Conservation (phyloP, 768 basidiomycete species). For the Saitozyma sp. region DNA sequence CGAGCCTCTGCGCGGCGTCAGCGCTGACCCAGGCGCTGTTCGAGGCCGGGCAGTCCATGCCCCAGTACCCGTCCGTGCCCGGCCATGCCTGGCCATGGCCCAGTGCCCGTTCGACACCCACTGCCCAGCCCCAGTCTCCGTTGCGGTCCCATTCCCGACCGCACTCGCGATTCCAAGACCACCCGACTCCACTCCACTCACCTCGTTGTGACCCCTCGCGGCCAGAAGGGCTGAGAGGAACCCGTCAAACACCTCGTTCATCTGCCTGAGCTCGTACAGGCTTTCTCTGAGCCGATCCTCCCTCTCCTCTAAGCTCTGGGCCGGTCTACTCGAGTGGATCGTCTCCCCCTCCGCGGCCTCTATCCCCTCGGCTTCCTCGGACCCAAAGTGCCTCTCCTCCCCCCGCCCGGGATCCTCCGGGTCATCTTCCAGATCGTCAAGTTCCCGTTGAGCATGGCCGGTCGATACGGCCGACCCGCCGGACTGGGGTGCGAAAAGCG, state of each 20-base stretch:
- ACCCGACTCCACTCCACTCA: constrained; percentile 18
- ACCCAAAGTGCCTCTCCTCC: constrained; percentile 10
- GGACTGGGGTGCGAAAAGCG: constrained; percentile 32
- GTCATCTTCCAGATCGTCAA: constrained; percentile 12
- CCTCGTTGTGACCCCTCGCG: constrained; percentile 50
- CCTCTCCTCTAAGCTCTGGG: constrained; percentile 8
- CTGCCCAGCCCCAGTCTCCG: too few species aligned
- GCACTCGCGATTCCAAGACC: not conserved
- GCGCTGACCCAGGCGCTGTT: not conserved
- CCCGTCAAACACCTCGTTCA: constrained; percentile 51
- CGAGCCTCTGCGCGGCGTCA: constrained; percentile 29
- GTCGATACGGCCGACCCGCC: not conserved
- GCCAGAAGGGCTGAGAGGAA: constrained; percentile 38
- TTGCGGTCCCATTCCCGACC: too few species aligned
- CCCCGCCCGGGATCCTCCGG: constrained; percentile 10
- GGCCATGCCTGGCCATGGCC: too few species aligned
- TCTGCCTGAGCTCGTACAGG: constrained; percentile 48
- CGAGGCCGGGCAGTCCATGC: too few species aligned
- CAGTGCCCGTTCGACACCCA: too few species aligned
- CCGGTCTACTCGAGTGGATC: not conserved
- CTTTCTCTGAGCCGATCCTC: constrained; percentile 39
- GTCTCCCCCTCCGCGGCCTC: constrained; percentile 13
- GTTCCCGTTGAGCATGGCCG: constrained; percentile 11
- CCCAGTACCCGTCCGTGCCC: constrained; percentile 1
- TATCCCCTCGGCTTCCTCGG: constrained; percentile 22